These are phyloP conservation scores for Hypoxylon lienhwacheense DNA, from an alignment of 495 filamentous ascomycete genomes.

Conservation along the genomic window DNA sequence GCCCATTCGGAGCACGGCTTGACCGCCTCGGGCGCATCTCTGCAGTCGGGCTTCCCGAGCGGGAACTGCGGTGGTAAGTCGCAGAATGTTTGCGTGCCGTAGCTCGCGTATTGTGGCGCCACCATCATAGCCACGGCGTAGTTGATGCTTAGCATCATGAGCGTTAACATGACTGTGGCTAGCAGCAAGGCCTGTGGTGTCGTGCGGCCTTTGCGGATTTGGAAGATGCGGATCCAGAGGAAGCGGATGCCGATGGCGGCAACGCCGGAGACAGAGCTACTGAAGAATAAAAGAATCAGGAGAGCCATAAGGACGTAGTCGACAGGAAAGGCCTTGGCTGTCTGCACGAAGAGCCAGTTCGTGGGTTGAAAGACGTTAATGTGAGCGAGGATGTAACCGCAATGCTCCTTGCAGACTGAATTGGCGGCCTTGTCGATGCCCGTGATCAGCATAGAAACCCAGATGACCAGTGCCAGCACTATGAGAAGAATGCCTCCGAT, in stretches of 20 bases:
- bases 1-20: constrained; percentile 77
- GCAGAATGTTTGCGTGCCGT: constrained; percentile 93
- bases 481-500: constrained; percentile 79
- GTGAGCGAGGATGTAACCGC: constrained; percentile 90
- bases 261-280: constrained; percentile 80
- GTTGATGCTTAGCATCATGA: constrained; percentile 86
- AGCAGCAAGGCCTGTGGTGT: constrained; percentile 91
- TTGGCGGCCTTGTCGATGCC: constrained; percentile 95
- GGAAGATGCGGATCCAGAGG: constrained; percentile 90
- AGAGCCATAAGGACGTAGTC: constrained; percentile 88
- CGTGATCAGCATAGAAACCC: constrained; percentile 92
- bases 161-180: constrained; percentile 84
- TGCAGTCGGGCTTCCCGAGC: constrained; percentile 73
- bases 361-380: constrained; percentile 93
- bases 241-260: constrained; percentile 89
- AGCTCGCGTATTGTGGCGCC: constrained; percentile 92
- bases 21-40: constrained; percentile 68
- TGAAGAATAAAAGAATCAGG: constrained; percentile 82
- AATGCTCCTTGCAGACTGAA: constrained; percentile 84
- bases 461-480: constrained; percentile 68
- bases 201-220: constrained; percentile 83
- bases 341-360: constrained; percentile 85
- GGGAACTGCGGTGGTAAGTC: constrained; percentile 59
- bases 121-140: constrained; percentile 89
- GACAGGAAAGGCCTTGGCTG: constrained; percentile 82